Percentiles rank a stretch among this genome's conserved stretches.
phyloP scores from a whole-genome alignment of 148 eudicot species.

The Nepenthes gracilis region DNA sequence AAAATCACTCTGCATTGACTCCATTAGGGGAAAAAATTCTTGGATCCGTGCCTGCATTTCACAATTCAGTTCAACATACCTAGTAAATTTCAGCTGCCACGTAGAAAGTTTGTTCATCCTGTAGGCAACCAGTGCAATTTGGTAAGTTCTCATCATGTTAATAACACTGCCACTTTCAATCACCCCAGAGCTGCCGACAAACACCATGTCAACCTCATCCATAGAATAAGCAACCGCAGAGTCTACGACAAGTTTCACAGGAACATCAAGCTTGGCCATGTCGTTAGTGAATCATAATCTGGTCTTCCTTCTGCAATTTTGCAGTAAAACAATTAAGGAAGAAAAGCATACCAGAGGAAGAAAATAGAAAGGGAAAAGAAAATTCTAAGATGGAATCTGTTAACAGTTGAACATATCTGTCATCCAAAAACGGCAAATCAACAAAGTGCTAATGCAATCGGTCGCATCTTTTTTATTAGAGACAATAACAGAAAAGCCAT shows the following conservation, averaged over 20 bases:
- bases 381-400: no score
- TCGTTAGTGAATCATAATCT: conserved; percentile 77
- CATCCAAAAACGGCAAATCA: no score
- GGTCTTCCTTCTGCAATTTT: conserved; percentile 85
- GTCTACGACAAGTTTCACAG: conserved; percentile 50
- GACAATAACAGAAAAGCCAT: no score
- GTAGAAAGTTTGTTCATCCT: conserved; percentile 44
- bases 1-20: no score
- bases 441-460: no score
- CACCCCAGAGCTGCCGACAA: conserved; percentile 94
- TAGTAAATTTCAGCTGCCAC: conserved; percentile 98
- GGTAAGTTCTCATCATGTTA: conserved; percentile 98
- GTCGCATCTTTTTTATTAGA: no score
- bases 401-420: no score
- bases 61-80: conserved; percentile 28
- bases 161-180: conserved; percentile 95
- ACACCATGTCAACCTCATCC: conserved; percentile 93
- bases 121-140: conserved; percentile 21
- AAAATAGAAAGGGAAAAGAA: no score
- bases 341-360: no score
- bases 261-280: conserved; percentile 88
- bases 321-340: no score
- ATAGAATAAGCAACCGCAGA: conserved; percentile 92
- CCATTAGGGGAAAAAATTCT: no score
- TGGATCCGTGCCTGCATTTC: background rate